Evolutionary conservation across 2,329 filamentous ascomycete species (phyloP).

Genomic region (Microcyclospora tardicrescens): DNA sequence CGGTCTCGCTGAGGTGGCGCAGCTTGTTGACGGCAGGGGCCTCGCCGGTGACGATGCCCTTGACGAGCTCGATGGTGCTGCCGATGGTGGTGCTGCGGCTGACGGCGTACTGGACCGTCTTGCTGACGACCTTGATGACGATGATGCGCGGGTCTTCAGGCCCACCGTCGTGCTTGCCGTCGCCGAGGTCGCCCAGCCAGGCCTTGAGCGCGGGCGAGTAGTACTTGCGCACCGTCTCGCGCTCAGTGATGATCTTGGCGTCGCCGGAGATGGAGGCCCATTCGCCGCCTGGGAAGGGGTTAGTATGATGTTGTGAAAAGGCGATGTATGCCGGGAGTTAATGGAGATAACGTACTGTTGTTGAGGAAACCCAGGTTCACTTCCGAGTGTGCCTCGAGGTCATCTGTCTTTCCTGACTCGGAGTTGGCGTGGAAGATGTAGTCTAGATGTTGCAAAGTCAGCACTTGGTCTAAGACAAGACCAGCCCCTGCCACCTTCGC

Average conservation of each 20-base stretch:
- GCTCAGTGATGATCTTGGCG: constrained; percentile 57
- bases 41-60: constrained; percentile 61
- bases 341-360: constrained; percentile 25
- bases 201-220: constrained; percentile 64
- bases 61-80: constrained; percentile 56
- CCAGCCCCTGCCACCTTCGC: too few relatives aligned
- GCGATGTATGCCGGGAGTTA: too few relatives aligned
- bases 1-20: constrained; percentile 55
- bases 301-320: too few relatives aligned
- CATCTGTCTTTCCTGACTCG: constrained; percentile 75
- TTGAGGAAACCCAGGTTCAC: constrained; percentile 70
- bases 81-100: constrained; percentile 48
- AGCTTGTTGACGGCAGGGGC: constrained; percentile 61
- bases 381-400: constrained; percentile 57
- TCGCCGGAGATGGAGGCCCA: constrained; percentile 79
- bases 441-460: constrained; percentile 39
- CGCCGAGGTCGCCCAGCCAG: constrained; percentile 76
- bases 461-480: constrained; percentile 5
- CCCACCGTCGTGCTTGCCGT: constrained; percentile 71
- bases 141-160: constrained; percentile 71
- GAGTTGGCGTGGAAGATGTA: constrained; percentile 88
- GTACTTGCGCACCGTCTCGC: constrained; percentile 55
- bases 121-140: constrained; percentile 58
- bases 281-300: constrained; percentile 39
- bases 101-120: constrained; percentile 13